Base-by-base conservation (phyloP, 768 basidiomycete genomes). In the Phylloporus rhodoxanthus region DNA sequence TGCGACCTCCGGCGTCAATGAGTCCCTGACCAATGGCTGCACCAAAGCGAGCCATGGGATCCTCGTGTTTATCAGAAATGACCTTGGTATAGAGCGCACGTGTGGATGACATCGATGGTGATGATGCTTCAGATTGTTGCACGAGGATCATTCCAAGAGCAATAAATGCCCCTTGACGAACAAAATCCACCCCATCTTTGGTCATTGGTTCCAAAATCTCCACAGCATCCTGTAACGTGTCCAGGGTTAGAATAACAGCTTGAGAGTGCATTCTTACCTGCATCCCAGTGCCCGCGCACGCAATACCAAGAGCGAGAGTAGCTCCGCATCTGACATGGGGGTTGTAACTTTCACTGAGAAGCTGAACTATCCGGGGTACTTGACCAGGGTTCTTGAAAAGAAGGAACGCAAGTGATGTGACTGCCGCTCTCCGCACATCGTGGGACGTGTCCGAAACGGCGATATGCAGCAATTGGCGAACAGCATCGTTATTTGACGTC, bases 361-460 rank as follows among this genome's bases (percentile, higher is more conserved):
- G 79, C 65, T 99, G 96, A 6, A 99, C 96, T 51, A 98, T 90
- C 39, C 96, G 78, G 17, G 96, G 96, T 2, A 99, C 94, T 72
- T 97, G 94, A 11, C 81, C 79, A 11, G 96, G 94, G 66, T 89
- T 96, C 71, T 97, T 92, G 80, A 95, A 99, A 25, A 99, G 79
- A 49, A 99, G 74, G 75, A 99, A 98, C 0, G 96, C 92, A 36
- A 99, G 78, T 11, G 91, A 84, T 11, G 92, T 97, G 40, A 99
- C 96, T 32, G 96, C 96, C 6, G 96, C 95, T 51, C 96, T 78
- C 54, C 96, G 82, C 19, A 99, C 96, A 66, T 98, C 96, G 60
- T 98, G 94, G 13, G 90, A 95, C 5, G 93, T 96, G 66, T 99
- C 96, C 10, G 95, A 98, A 30, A 99, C 96, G 19, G 96, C 96